These are phyloP conservation scores for Mycena alexandri DNA, from an alignment of 768 basidiomycete genomes.

Conservation along the genomic window DNA sequence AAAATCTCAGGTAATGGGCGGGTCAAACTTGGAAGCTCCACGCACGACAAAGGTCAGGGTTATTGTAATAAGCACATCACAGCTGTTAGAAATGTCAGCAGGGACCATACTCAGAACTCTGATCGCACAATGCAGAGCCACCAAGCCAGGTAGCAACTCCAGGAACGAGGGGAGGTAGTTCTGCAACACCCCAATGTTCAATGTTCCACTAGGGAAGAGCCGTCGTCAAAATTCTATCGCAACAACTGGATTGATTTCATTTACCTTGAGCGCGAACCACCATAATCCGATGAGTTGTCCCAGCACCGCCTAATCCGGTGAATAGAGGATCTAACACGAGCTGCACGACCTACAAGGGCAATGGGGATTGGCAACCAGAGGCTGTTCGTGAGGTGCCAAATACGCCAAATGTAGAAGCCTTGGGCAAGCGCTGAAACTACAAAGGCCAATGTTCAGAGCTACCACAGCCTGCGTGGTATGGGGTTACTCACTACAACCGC, in stretches of 20 bases:
- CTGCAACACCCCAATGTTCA: neutral
- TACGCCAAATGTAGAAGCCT: conserved; percentile 21
- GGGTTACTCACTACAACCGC: conserved; percentile 28
- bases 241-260: neutral
- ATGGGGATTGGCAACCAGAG: neutral
- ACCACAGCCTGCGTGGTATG: too few species aligned
- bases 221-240: neutral
- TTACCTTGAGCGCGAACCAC: conserved; percentile 2
- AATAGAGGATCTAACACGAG: neutral
- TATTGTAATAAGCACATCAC: conserved; percentile 4
- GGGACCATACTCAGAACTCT: neutral
- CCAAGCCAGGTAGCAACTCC: neutral
- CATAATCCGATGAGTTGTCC: conserved; percentile 2
- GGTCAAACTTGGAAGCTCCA: neutral
- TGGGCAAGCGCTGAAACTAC: conserved; percentile 7
- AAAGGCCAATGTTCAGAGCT: neutral
- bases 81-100: neutral
- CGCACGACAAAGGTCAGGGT: neutral
- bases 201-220: neutral
- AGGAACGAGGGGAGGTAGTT: neutral
- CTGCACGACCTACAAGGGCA: neutral
- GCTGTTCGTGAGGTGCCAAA: neutral
- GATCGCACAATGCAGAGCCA: neutral
- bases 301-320: neutral
- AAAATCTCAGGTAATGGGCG: neutral